Evolutionary conservation across 495 filamentous ascomycete species (phyloP).

Genomic region (Neurospora hispaniola): DNA sequence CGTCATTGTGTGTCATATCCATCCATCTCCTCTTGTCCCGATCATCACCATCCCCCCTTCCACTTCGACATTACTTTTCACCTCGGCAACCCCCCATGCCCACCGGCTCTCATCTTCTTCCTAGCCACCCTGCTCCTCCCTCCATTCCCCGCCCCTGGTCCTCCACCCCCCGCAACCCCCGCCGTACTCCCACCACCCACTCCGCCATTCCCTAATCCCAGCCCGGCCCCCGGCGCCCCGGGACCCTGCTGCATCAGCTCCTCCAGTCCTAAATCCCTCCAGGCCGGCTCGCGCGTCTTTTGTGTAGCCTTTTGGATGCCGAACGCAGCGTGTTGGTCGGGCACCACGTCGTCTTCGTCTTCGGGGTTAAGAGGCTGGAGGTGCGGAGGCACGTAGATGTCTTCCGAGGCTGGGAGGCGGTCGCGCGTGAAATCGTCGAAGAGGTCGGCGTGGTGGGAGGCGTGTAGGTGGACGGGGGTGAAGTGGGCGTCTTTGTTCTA

Average conservation of each 20-base stretch:
- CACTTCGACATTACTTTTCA: constrained; percentile 13
- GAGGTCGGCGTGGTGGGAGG: constrained; percentile 71
- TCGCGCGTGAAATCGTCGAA: constrained; percentile 80
- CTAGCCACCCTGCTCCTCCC: constrained; percentile 2
- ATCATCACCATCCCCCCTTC: neutral
- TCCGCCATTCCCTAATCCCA: neutral
- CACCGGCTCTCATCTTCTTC: constrained; percentile 3
- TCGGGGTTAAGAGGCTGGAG: constrained; percentile 91
- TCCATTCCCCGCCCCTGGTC: constrained; percentile 1
- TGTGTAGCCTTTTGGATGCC: constrained; percentile 83
- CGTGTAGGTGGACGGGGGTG: constrained; percentile 81
- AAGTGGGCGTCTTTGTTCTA: constrained; percentile 74
- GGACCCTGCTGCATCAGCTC: constrained; percentile 57
- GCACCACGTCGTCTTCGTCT: constrained; percentile 96
- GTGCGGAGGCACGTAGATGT: constrained; percentile 82
- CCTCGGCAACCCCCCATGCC: constrained; percentile 34
- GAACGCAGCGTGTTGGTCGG: constrained; percentile 94
- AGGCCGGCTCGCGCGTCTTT: constrained; percentile 57
- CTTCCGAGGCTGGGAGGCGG: constrained; percentile 50
- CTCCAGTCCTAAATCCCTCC: constrained; percentile 76
- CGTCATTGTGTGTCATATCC: neutral
- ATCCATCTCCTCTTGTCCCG: neutral
- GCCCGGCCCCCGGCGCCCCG: constrained; percentile 5
- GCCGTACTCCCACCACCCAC: constrained; percentile 7
- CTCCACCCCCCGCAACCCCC: constrained; percentile 6